phyloP scores from a whole-genome alignment of 805 yeast species.

The Suhomyces pyralidae region DNA sequence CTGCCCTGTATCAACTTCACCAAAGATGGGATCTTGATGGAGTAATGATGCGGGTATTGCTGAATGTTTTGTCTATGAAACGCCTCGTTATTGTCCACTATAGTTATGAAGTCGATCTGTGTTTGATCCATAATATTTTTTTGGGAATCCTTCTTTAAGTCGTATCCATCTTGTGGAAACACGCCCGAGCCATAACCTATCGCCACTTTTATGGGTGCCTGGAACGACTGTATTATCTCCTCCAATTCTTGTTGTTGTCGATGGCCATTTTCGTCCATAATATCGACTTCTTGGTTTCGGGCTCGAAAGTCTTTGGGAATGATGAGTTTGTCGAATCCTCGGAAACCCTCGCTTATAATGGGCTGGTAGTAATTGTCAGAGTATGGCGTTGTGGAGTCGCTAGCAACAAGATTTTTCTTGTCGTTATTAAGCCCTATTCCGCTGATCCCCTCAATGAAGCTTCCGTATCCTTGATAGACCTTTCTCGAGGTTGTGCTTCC shows the following conservation, averaged over 20 bases:
- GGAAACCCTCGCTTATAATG: constrained; percentile 22
- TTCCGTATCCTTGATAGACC: neutral
- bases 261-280: constrained; percentile 3
- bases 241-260: constrained; percentile 38
- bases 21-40: constrained; percentile 31
- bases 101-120: constrained; percentile 83
- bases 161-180: constrained; percentile 59
- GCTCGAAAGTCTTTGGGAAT: constrained; percentile 14
- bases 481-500: neutral
- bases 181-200: constrained; percentile 97
- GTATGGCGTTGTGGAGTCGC: constrained; percentile 15
- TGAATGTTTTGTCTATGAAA: constrained; percentile 76
- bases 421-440: neutral
- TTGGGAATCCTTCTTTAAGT: constrained; percentile 12
- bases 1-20: constrained; percentile 50
- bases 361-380: constrained; percentile 26
- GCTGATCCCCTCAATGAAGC: constrained; percentile 1
- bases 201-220: constrained; percentile 72
- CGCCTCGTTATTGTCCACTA: constrained; percentile 67
- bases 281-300: constrained; percentile 12
- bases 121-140: constrained; percentile 35
- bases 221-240: constrained; percentile 52
- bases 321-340: constrained; percentile 20
- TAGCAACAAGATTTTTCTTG: neutral
- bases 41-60: constrained; percentile 74